Evolutionary conservation across 2,329 filamentous ascomycete genomes (phyloP).

Genomic region (Ophiocordyceps sinensis): DNA sequence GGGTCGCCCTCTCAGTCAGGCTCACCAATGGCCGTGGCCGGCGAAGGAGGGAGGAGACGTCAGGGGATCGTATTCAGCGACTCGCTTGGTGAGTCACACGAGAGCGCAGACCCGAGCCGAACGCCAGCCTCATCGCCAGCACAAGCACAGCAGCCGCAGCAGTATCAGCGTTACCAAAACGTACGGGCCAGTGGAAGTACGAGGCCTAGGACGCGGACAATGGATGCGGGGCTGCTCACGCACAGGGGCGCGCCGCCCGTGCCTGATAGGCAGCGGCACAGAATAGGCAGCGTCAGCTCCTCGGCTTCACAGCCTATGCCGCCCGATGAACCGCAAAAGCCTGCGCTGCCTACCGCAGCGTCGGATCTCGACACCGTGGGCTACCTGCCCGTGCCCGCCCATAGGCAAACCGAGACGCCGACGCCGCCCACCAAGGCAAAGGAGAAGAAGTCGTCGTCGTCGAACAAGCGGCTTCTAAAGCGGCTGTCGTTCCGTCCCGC

Average conservation of each 20-base stretch:
- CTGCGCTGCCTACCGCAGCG: constrained; percentile 15
- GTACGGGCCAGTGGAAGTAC: constrained; percentile 20
- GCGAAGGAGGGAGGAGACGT: constrained; percentile 29
- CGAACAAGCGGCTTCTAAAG: constrained; percentile 39
- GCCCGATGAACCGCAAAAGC: constrained; percentile 27
- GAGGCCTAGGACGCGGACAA: constrained; percentile 41
- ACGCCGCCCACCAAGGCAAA: constrained; percentile 9
- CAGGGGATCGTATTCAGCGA: constrained; percentile 50
- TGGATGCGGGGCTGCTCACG: constrained; percentile 39
- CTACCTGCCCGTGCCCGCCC: constrained; percentile 24
- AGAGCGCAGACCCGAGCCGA: constrained; percentile 27
- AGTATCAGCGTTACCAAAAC: constrained; percentile 8
- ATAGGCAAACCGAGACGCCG: constrained; percentile 19
- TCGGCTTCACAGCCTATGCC: constrained; percentile 37
- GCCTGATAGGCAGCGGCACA: constrained; percentile 37
- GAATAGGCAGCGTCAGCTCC: constrained; percentile 58
- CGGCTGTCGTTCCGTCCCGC: constrained; percentile 40
- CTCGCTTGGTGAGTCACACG: constrained; percentile 33
- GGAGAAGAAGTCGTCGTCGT: constrained; percentile 28
- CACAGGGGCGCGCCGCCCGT: constrained; percentile 23
- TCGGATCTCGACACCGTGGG: constrained; percentile 27
- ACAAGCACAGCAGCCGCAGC: constrained; percentile 2
- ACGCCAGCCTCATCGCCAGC: constrained; percentile 10
- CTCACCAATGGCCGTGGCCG: constrained; percentile 17
- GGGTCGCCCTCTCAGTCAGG: constrained; percentile 14